phyloP scores from a whole-genome alignment of 371 early-diverging fungal species.

The Mucor plumbeus region DNA sequence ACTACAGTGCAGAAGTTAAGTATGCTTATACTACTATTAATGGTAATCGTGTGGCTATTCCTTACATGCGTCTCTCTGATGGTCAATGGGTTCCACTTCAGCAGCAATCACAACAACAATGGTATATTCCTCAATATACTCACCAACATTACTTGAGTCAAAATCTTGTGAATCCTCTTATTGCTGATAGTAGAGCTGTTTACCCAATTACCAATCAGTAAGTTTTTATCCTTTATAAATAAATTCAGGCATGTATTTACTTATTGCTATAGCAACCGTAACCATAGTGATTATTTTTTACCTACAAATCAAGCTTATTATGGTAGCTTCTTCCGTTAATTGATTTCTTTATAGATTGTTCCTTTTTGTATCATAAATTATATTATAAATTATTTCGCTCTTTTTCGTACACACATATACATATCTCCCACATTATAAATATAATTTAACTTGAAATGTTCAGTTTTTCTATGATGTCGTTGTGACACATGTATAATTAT shows the following conservation, averaged over 20 bases:
- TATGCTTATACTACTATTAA: conserved; percentile 14
- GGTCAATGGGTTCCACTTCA: conserved; percentile 24
- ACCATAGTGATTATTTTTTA: not conserved
- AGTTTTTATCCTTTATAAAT: not conserved
- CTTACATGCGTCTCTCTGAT: conserved; percentile 19
- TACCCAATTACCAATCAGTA: conserved; percentile 8
- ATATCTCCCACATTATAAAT: too few species aligned
- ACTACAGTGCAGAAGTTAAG: conserved; percentile 20
- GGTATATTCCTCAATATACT: conserved; percentile 8
- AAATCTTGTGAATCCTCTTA: not conserved
- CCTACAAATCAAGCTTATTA: conserved; percentile 12
- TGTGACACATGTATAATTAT: not conserved
- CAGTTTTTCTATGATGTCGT: not conserved
- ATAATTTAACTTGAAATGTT: too few species aligned
- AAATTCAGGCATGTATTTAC: not conserved
- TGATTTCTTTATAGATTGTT: not conserved
- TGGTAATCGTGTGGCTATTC: conserved; percentile 13
- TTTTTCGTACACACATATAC: not conserved
- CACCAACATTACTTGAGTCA: not conserved
- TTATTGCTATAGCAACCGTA: not conserved
- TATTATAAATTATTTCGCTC: not conserved
- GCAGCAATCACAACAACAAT: conserved; percentile 7
- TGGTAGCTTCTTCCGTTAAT: conserved; percentile 8
- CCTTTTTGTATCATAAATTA: not conserved
- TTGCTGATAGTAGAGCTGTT: not conserved